Conservation (phyloP, 2,329 filamentous ascomycete species). For the Fusarium incarnatum region DNA sequence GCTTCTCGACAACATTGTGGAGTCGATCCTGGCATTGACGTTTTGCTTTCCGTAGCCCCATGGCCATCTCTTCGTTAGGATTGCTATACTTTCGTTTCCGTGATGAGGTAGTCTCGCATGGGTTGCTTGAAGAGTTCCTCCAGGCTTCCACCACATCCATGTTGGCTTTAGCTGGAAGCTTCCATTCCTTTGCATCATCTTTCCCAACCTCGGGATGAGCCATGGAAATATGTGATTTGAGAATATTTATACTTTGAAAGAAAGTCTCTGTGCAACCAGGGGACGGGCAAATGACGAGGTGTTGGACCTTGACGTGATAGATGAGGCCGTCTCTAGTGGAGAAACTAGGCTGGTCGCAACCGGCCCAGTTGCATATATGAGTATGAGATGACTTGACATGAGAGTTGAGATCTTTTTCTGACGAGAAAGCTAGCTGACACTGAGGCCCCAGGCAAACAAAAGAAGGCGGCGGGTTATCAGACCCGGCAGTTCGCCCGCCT, state of each 20-base stretch:
- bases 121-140: neutral
- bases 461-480: constrained; percentile 26
- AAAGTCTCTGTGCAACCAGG: constrained; percentile 53
- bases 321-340: constrained; percentile 53
- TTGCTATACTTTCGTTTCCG: constrained; percentile 27
- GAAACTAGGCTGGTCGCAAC: constrained; percentile 53
- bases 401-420: constrained; percentile 39
- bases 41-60: constrained; percentile 45
- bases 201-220: constrained; percentile 48
- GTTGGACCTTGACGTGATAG: constrained; percentile 59
- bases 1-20: constrained; percentile 51
- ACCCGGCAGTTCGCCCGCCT: constrained; percentile 20
- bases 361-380: constrained; percentile 56
- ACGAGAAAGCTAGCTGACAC: constrained; percentile 44
- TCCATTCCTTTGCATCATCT: constrained; percentile 45
- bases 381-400: constrained; percentile 47
- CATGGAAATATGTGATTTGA: constrained; percentile 54
- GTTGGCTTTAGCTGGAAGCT: constrained; percentile 28
- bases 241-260: constrained; percentile 51
- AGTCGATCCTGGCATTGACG: constrained; percentile 53
- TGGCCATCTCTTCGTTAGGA: constrained; percentile 4
- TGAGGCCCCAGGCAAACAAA: constrained; percentile 47
- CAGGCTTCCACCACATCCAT: neutral
- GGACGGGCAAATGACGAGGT: constrained; percentile 57
- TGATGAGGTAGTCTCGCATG: constrained; percentile 20